These are phyloP conservation scores for Beauveria australis DNA, from an alignment of 2,329 filamentous ascomycete species.

Conservation along the genomic window DNA sequence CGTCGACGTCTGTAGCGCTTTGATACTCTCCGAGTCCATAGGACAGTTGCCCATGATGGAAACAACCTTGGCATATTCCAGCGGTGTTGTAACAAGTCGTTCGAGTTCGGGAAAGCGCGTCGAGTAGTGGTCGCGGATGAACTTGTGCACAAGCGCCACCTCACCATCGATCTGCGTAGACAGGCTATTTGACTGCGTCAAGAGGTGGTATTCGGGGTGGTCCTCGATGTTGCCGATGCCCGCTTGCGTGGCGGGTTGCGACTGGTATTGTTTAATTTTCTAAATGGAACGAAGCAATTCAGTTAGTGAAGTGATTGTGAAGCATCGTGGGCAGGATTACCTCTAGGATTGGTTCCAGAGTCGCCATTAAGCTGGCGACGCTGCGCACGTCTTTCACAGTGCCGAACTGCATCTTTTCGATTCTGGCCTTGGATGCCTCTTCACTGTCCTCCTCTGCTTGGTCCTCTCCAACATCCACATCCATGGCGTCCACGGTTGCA, in stretches of 20 bases:
- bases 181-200: slow-evolving; percentile 81
- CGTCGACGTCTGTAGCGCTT: slow-evolving; percentile 63
- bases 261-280: slow-evolving; percentile 75
- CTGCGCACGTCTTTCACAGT: slow-evolving; percentile 69
- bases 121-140: slow-evolving; percentile 92
- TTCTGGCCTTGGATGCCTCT: slow-evolving; percentile 65
- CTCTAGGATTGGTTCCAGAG: slow-evolving; percentile 71
- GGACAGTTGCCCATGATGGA: slow-evolving; percentile 89
- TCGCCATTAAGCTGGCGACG: slow-evolving; percentile 74
- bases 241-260: slow-evolving; percentile 55
- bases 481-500: slow-evolving; percentile 38
- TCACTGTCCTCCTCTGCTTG: slow-evolving; percentile 49
- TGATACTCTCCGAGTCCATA: slow-evolving; percentile 73
- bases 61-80: slow-evolving; percentile 93
- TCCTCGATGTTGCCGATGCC: slow-evolving; percentile 80
- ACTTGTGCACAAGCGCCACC: slow-evolving; percentile 89
- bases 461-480: slow-evolving; percentile 42
- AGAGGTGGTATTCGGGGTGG: slow-evolving; percentile 80
- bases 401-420: slow-evolving; percentile 74
- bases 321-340: slow-evolving; percentile 52
- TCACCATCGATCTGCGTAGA: slow-evolving; percentile 92
- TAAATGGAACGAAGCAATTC: slow-evolving; percentile 30
- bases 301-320: slow-evolving; percentile 49
- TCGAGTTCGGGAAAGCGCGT: slow-evolving; percentile 90
- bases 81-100: slow-evolving; percentile 76